These are phyloP conservation scores for Pythium grandisporangium DNA, from an alignment of 352 stramenopile genomes.

Conservation along the genomic window DNA sequence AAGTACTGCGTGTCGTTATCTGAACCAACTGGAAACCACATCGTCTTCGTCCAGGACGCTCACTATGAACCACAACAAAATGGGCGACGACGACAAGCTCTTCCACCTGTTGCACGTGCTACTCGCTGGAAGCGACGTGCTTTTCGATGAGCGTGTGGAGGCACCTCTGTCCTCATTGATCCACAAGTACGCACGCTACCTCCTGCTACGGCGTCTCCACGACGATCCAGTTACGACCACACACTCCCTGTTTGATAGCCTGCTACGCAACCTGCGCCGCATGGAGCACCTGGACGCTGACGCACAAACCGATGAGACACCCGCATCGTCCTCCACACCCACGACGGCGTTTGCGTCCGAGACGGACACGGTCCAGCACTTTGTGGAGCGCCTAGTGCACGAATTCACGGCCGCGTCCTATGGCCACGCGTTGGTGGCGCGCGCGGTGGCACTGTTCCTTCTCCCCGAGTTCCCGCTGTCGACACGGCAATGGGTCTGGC, in stretches of 20 bases:
- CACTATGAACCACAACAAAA: neutral
- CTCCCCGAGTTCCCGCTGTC: conserved; percentile 38
- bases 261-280: conserved; percentile 38
- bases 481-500: conserved; percentile 63
- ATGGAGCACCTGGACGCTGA: conserved; percentile 26
- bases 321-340: conserved; percentile 1
- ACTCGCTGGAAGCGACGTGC: conserved; percentile 56
- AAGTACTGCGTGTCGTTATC: conserved; percentile 51
- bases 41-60: conserved; percentile 5
- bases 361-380: conserved; percentile 47
- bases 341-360: conserved; percentile 31
- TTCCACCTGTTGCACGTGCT: conserved; percentile 72
- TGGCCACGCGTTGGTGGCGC: conserved; percentile 52
- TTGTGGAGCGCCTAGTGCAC: conserved; percentile 50
- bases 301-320: conserved; percentile 2
- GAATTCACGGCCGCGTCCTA: conserved; percentile 68
- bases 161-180: conserved; percentile 36
- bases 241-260: conserved; percentile 27
- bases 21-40: conserved; percentile 39
- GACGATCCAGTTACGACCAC: too few species aligned
- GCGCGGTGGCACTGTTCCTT: conserved; percentile 53
- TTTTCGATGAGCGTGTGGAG: conserved; percentile 63
- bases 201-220: conserved; percentile 2
- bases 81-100: conserved; percentile 55
- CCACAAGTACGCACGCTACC: conserved; percentile 21